Base-by-base conservation (phyloP, 768 basidiomycete species). In the Termitomyces sp. region DNA sequence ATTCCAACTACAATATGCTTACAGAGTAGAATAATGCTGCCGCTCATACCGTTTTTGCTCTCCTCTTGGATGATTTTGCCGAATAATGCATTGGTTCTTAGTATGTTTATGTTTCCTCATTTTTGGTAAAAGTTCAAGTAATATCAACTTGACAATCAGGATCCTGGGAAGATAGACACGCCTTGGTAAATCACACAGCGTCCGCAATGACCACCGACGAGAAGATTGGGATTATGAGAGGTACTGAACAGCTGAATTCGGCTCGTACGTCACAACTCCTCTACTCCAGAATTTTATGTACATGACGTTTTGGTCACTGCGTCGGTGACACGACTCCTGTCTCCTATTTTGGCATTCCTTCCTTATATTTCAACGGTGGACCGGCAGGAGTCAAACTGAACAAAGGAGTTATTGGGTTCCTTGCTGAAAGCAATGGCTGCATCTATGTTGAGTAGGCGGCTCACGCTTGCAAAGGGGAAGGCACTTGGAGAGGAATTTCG, bases 401-500 rank as follows among this genome's bases (percentile, higher is more conserved):
- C 35, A 76, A 75, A 61, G 75, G 75, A 27, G 77, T 78, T 0
- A 80, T 78, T 17, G 79, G 77, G 0, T 80, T 76, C 47, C 88
- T 88, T 0, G 73, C 87, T 1, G 85, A 82, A 0, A 80, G 87
- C 64, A 84, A 79, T 40, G 64, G n/a, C 71, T 6, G 79, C 78
- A 5, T 69, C 77, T 6, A 79, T 78, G 16, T 83, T 81, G 65
- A 82, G 87, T 67, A 75, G 81, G 27, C 75, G 84, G 32, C 69
- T 90, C 12, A 87, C 89, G 75, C 78, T 82, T 48, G 75, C 77
- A 32, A 76, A 87, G 45, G 88, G 84, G 3, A 71, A 74, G 2
- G 85, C 85, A 0, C 71, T 90, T 61, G 88, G 83, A 3, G 73
- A 82, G 53, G 89, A 92, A 67, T 86, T 83, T 66, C 71, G 80